Evolutionary conservation across 2,329 filamentous ascomycete genomes (phyloP).

Genomic region (Ambrosiella cleistominuta): DNA sequence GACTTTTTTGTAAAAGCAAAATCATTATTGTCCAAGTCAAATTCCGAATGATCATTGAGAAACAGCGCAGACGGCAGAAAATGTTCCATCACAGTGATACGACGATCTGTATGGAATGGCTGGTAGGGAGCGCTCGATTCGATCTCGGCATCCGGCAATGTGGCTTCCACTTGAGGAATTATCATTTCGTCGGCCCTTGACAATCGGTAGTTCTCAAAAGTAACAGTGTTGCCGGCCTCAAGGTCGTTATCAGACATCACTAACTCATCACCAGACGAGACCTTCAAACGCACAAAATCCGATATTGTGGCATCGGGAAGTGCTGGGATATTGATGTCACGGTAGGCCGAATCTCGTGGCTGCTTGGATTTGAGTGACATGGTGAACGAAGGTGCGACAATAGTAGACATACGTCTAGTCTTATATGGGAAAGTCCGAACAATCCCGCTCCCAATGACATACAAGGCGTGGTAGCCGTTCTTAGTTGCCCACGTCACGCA

Average conservation of each 20-base stretch:
- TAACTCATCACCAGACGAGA: conserved; percentile 26
- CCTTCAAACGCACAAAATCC: conserved; percentile 3
- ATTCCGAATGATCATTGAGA: background rate
- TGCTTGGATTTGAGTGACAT: background rate
- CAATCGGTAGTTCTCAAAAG: conserved; percentile 23
- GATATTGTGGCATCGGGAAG: conserved; percentile 37
- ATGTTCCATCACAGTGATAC: conserved; percentile 65
- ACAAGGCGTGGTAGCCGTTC: conserved; percentile 43
- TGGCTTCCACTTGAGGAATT: conserved; percentile 36
- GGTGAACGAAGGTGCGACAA: background rate
- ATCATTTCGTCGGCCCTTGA: background rate
- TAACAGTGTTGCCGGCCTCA: conserved; percentile 36
- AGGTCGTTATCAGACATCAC: conserved; percentile 35
- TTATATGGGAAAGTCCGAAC: conserved; percentile 49
- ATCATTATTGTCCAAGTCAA: background rate
- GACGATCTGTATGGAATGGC: conserved; percentile 81
- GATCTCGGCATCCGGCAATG: conserved; percentile 64
- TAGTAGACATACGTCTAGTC: conserved; percentile 33
- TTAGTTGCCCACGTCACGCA: conserved; percentile 51
- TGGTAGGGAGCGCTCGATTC: conserved; percentile 93
- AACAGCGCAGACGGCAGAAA: conserved; percentile 5
- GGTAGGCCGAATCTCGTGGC: conserved; percentile 33
- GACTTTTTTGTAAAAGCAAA: background rate
- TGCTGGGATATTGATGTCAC: conserved; percentile 48
- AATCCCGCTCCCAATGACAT: conserved; percentile 46